A percentile compares a stretch with the other conserved stretches of the same genome.
Conservation (phyloP, 164 flowering plant genomes). For the Sextonia rubra region DNA sequence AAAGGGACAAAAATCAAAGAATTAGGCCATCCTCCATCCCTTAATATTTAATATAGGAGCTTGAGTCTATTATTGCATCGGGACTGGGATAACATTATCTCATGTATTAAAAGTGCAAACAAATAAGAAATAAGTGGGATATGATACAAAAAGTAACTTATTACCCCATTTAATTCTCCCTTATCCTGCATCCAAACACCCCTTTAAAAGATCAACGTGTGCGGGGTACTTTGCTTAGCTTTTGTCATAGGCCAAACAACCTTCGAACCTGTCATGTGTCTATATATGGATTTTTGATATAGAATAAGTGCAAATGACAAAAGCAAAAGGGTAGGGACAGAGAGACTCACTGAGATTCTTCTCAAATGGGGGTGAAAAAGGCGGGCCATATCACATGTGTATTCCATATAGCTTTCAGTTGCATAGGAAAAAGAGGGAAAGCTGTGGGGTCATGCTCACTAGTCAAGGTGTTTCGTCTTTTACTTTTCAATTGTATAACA, state of each 20-base stretch:
- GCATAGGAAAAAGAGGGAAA: conserved; percentile 18
- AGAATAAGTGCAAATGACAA: too few species aligned
- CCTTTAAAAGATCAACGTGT: conserved; percentile 4
- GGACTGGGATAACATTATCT: too few species aligned
- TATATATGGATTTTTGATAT: background rate
- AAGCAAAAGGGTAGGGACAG: background rate
- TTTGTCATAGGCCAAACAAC: background rate
- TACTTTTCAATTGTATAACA: background rate
- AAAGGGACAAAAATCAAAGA: too few species aligned
- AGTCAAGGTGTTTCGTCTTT: conserved; percentile 24
- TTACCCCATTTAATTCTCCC: too few species aligned
- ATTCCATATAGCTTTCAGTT: background rate
- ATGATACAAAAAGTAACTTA: too few species aligned
- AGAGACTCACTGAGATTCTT: conserved; percentile 20
- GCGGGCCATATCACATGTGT: background rate
- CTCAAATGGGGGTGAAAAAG: background rate
- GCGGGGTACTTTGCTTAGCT: conserved; percentile 11
- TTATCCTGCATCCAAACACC: too few species aligned
- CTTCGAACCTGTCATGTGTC: conserved; percentile 9
- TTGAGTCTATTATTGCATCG: too few species aligned
- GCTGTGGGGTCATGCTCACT: conserved; percentile 8
- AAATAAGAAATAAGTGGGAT: too few species aligned
- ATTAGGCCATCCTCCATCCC: too few species aligned
- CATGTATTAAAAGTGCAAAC: too few species aligned
- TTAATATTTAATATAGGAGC: too few species aligned